These are phyloP conservation scores for Monosporozyma siamensis DNA, from an alignment of 805 yeast species.

Conservation along the genomic window DNA sequence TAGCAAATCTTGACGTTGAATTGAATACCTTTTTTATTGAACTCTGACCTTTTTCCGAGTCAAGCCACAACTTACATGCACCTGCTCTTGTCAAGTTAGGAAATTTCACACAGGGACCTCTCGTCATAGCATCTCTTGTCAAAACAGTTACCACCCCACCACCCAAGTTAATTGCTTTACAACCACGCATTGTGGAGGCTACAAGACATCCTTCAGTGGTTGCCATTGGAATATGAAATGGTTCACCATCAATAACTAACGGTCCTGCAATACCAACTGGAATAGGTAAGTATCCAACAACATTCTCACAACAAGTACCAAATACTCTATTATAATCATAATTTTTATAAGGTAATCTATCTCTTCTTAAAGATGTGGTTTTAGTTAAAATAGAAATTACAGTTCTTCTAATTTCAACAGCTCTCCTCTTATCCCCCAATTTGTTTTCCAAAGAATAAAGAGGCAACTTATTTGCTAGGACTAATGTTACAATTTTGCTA, in stretches of 20 bases:
- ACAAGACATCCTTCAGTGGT: conserved; percentile 98
- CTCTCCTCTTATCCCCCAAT: conserved; percentile 79
- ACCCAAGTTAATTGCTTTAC: conserved; percentile 94
- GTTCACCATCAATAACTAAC: conserved; percentile 75
- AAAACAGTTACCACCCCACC: conserved; percentile 92
- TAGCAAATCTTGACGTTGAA: conserved; percentile 94
- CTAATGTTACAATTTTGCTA: conserved; percentile 66
- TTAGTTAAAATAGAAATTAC: conserved; percentile 79
- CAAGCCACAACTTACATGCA: conserved; percentile 90
- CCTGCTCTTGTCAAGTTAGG: conserved; percentile 81
- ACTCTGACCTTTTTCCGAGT: conserved; percentile 86
- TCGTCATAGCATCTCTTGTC: conserved; percentile 96
- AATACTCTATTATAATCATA: conserved; percentile 94
- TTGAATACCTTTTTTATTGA: conserved; percentile 81
- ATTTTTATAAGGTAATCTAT: conserved; percentile 64
- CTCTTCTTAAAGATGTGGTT: conserved; percentile 67
- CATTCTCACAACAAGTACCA: conserved; percentile 99
- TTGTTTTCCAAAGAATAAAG: conserved; percentile 91
- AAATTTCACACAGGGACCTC: conserved; percentile 96
- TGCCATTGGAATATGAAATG: conserved; percentile 95
- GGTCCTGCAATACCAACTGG: conserved; percentile 99
- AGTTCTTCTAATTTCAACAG: conserved; percentile 85
- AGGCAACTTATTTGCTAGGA: conserved; percentile 71
- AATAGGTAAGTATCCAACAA: conserved; percentile 89
- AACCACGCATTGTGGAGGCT: conserved; percentile 98